Conservation (phyloP, 2,329 filamentous ascomycete genomes). For the Aspergillus tamarii region DNA sequence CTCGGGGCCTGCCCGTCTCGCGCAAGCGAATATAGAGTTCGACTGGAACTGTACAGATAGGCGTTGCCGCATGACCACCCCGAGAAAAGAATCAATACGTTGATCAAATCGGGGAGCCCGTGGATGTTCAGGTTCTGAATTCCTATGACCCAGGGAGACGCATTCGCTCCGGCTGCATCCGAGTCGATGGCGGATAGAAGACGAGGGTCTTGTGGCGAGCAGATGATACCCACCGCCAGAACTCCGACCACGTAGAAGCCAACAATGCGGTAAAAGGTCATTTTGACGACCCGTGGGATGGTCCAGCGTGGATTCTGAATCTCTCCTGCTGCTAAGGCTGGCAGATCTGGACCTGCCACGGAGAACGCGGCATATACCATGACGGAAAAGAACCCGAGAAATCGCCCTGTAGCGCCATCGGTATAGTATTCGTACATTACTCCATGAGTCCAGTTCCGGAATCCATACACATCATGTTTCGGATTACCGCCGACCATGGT, state of each 20-base stretch:
- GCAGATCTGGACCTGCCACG: slow-evolving; percentile 65
- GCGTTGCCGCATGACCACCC: slow-evolving; percentile 72
- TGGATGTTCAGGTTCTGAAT: slow-evolving; percentile 67
- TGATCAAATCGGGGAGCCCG: slow-evolving; percentile 71
- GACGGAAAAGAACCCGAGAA: slow-evolving; percentile 73
- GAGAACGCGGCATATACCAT: slow-evolving; percentile 70
- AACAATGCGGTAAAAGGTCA: slow-evolving; percentile 76
- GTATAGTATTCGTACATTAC: slow-evolving; percentile 69
- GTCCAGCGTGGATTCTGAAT: slow-evolving; percentile 69
- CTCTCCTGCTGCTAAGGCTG: slow-evolving; percentile 64
- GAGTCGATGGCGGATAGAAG: slow-evolving; percentile 62
- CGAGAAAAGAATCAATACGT: slow-evolving; percentile 72
- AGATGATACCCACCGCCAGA: slow-evolving; percentile 68
- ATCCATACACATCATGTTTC: slow-evolving; percentile 68
- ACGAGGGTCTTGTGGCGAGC: slow-evolving; percentile 65
- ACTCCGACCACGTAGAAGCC: slow-evolving; percentile 75
- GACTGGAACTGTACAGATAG: slow-evolving; percentile 59
- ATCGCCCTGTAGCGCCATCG: slow-evolving; percentile 66
- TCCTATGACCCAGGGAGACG: slow-evolving; percentile 74
- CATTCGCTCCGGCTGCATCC: slow-evolving; percentile 65
- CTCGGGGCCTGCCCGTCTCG: slow-evolving; percentile 56
- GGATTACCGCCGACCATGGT: slow-evolving; percentile 82
- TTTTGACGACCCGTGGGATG: slow-evolving; percentile 73
- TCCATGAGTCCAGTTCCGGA: slow-evolving; percentile 65
- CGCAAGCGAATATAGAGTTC: slow-evolving; percentile 52